Evolutionary conservation across 345 rosid genomes (phyloP).

Genomic region (Dipteronia sinensis): DNA sequence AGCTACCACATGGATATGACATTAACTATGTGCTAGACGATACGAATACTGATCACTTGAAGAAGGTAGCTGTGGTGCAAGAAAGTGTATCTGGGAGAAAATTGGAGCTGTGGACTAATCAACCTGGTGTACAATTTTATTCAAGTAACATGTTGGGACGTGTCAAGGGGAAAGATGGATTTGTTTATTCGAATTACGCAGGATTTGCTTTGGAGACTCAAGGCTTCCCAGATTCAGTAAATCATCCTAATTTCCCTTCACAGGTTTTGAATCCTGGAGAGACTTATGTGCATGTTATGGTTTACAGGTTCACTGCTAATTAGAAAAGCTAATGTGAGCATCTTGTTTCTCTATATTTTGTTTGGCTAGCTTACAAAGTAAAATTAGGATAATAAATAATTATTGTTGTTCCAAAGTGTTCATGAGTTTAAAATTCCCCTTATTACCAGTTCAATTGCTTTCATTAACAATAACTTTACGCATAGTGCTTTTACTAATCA

Average conservation of each 20-base stretch:
- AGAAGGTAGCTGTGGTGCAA: slow-evolving; percentile 53
- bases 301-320: slow-evolving; percentile 63
- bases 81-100: slow-evolving; percentile 66
- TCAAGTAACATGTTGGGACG: slow-evolving; percentile 51
- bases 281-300: slow-evolving; percentile 60
- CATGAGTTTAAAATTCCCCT: neutral
- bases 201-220: slow-evolving; percentile 78
- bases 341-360: neutral
- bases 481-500: too few relatives aligned
- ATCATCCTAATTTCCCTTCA: slow-evolving; percentile 73
- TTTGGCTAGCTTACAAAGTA: neutral
- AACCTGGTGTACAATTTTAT: slow-evolving; percentile 77
- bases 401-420: neutral
- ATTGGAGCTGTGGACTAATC: slow-evolving; percentile 72
- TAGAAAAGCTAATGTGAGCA: neutral
- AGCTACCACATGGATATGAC: slow-evolving; percentile 68
- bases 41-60: slow-evolving; percentile 30
- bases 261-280: slow-evolving; percentile 66
- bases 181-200: slow-evolving; percentile 49
- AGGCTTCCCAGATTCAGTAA: slow-evolving; percentile 83
- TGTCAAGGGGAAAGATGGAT: slow-evolving; percentile 56
- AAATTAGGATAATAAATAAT: neutral
- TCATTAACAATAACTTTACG: neutral
- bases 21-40: slow-evolving; percentile 68
- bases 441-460: neutral